Evolutionary conservation across 2,329 filamentous ascomycete species (phyloP), one percentile per base, ranked within the genome.

Genomic region (Cladosporium sp.): DNA sequence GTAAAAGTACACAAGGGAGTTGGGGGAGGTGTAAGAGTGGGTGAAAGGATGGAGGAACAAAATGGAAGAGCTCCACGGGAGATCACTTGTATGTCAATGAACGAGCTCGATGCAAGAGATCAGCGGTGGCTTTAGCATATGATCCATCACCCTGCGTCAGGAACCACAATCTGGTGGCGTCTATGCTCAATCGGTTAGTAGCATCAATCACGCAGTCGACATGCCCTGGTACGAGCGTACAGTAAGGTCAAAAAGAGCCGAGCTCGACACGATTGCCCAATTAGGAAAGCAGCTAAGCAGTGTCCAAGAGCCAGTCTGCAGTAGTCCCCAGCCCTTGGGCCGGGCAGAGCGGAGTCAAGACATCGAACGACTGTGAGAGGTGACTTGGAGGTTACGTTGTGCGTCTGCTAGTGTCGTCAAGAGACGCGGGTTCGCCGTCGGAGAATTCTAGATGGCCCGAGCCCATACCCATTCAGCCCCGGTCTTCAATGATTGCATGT

Each of bases 71-170:
- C 20, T 15, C 6, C 19, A 22, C 9, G 43, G 17, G 54, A 34
- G 39, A 28, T 30, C 0, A 55, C 37, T 55, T 15, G 39, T 40
- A 56, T 56, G 54, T 56, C 47, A 25, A 49, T 39, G 20, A 38
- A 36, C 37, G 20, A 39, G 25, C 34, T 14, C 19, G 38, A 34
- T 47, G 20, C 17, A 30, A 19, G 34, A 39, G 54, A 56, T 56
- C 54, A 39, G 42, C 42, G 20, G 34, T 38, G 19, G n/a, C 14
- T 47, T 55, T 28, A 47, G 17, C 39, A 55, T 19, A 11, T 49
- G 54, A 56, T 42, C 39, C 52, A 55, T 12, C 22, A 37, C 54
- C 54, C 54, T 56, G 54, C 54, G 40, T 49, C 42, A 9, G 17
- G 38, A 17, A 36, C 37, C 20, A 28, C 19, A 11, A 37, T 15